A percentile compares a stretch with the other conserved stretches of the same genome.
Conservation (phyloP, 2,329 filamentous ascomycete genomes). For the Talaromyces sp. region DNA sequence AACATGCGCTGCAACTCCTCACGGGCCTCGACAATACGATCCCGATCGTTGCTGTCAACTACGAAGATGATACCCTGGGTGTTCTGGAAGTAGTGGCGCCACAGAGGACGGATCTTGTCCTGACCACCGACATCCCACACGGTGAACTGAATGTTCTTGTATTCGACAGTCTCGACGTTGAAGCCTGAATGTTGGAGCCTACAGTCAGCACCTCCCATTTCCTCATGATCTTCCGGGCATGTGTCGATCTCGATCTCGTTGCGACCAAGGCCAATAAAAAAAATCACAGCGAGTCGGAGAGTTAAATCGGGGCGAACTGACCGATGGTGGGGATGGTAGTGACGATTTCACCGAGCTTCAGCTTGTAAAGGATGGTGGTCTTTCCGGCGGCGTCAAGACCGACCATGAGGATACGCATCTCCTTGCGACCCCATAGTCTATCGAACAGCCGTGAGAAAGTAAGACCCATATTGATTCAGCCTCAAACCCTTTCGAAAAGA, state of each 20-base stretch:
- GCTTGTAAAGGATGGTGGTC: slow-evolving; percentile 99
- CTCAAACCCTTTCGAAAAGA: slow-evolving; percentile 12
- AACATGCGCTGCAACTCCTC: slow-evolving; percentile 98
- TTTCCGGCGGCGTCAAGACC: slow-evolving; percentile 99
- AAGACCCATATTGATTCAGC: slow-evolving; percentile 81
- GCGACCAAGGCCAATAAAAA: not conserved
- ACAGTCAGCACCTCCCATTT: slow-evolving; percentile 7
- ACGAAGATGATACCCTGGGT: slow-evolving; percentile 99
- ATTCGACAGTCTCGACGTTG: slow-evolving; percentile 99
- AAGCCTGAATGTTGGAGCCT: slow-evolving; percentile 65
- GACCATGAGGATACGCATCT: slow-evolving; percentile 99
- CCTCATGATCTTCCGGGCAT: not conserved
- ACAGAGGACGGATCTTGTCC: slow-evolving; percentile 99
- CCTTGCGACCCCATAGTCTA: slow-evolving; percentile 98
- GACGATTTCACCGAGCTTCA: slow-evolving; percentile 98
- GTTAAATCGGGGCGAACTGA: slow-evolving; percentile 51
- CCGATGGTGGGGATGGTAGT: slow-evolving; percentile 98
- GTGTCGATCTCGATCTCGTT: slow-evolving; percentile 4
- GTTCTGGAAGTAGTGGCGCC: slow-evolving; percentile 99
- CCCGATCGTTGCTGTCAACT: slow-evolving; percentile 97
- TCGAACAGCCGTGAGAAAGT: slow-evolving; percentile 96
- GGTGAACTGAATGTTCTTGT: slow-evolving; percentile 99
- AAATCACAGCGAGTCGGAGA: slow-evolving; percentile 12
- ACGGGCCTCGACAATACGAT: slow-evolving; percentile 94
- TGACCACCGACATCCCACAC: slow-evolving; percentile 99